These are phyloP conservation scores for Collybia nuda DNA, from an alignment of 768 basidiomycete genomes.

Conservation along the genomic window DNA sequence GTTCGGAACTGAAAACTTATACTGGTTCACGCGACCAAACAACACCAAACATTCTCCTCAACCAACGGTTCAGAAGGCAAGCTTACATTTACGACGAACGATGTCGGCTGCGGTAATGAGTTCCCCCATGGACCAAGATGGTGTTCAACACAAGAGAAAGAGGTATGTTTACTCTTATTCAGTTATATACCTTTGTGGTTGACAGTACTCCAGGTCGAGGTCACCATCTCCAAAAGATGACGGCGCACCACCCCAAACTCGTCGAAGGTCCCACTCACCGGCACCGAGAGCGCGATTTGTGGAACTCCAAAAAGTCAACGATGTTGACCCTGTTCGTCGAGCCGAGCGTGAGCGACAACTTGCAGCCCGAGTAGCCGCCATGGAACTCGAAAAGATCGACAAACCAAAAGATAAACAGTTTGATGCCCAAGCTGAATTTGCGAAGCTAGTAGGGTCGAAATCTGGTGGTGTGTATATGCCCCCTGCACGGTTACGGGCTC, in stretches of 20 bases:
- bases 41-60: conserved; percentile 15
- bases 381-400: conserved; percentile 61
- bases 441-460: conserved; percentile 77
- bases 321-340: conserved; percentile 75
- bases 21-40: conserved; percentile 9
- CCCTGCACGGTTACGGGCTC: conserved; percentile 86
- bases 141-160: conserved; percentile 45
- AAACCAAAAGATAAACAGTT: conserved; percentile 57
- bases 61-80: conserved; percentile 7
- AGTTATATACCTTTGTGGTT: neutral
- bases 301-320: conserved; percentile 45
- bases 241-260: conserved; percentile 40
- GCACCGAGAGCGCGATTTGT: conserved; percentile 28
- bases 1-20: no score
- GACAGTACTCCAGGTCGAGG: conserved; percentile 38
- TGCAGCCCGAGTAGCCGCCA: conserved; percentile 66
- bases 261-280: conserved; percentile 45
- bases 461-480: conserved; percentile 97
- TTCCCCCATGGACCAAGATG: conserved; percentile 25
- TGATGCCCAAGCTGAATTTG: conserved; percentile 84
- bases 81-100: conserved; percentile 4
- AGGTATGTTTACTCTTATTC: conserved; percentile 28
- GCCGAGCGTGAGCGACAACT: conserved; percentile 80
- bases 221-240: conserved; percentile 41
- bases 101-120: conserved; percentile 44